Percentiles rank a stretch among this genome's conserved stretches.
Conservation (phyloP, 306 rosid genomes). For the Abrus precatorius region DNA sequence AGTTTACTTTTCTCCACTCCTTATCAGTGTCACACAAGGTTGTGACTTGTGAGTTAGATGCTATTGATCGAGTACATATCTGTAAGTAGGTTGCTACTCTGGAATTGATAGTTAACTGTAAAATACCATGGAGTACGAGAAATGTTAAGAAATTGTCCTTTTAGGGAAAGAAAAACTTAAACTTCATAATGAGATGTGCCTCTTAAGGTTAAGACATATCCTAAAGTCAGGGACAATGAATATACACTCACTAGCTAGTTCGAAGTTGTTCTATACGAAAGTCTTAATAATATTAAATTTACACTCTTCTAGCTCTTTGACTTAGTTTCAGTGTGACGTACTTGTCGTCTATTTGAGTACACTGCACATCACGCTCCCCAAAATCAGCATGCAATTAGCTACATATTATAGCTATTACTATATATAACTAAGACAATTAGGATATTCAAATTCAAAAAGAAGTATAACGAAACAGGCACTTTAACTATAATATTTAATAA, state of each 20-base stretch:
- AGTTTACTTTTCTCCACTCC: conserved; percentile 5
- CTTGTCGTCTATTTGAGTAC: conserved; percentile 1
- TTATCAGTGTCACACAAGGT: conserved; percentile 7
- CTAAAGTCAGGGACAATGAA: not conserved
- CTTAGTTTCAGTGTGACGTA: not conserved
- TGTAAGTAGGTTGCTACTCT: not conserved
- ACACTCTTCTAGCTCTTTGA: conserved; percentile 1
- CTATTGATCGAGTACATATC: not conserved
- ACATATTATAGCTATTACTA: not conserved
- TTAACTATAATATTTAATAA: not conserved
- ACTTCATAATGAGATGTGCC: conserved; percentile 24
- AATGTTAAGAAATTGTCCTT: not conserved
- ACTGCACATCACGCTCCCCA: not conserved
- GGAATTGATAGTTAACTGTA: conserved; percentile 26
- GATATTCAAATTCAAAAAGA: conserved; percentile 1
- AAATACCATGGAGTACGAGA: not conserved
- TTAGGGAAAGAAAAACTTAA: not conserved
- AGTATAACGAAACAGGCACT: not conserved
- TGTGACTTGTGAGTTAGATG: not conserved
- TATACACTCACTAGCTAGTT: not conserved
- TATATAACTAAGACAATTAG: not conserved
- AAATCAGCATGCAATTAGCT: conserved; percentile 14
- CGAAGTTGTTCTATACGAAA: not conserved
- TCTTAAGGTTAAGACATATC: not conserved
- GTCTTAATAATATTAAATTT: not conserved